phyloP scores from a whole-genome alignment of 495 filamentous ascomycete genomes.

The Parmelia sp. region DNA sequence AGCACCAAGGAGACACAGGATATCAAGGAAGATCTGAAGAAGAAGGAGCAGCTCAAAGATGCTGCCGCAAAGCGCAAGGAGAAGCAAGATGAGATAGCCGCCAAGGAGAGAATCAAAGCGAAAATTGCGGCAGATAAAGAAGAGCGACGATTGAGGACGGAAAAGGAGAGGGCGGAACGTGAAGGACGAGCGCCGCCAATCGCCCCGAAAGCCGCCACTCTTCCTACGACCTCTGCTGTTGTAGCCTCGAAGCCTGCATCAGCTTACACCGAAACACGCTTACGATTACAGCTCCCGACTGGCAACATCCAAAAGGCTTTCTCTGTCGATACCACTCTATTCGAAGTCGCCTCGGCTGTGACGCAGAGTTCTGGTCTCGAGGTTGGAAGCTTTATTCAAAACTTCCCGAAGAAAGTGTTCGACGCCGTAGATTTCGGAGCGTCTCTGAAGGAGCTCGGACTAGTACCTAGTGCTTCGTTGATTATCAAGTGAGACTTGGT shows the following conservation, averaged over 20 bases:
- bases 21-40: constrained; percentile 72
- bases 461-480: constrained; percentile 82
- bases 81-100: constrained; percentile 79
- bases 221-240: constrained; percentile 38
- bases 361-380: constrained; percentile 55
- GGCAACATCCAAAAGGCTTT: constrained; percentile 79
- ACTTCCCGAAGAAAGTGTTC: constrained; percentile 80
- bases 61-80: constrained; percentile 76
- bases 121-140: constrained; percentile 90
- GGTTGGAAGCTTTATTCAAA: constrained; percentile 72
- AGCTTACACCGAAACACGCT: constrained; percentile 69
- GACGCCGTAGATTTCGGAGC: constrained; percentile 75
- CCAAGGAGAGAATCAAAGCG: constrained; percentile 80
- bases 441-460: constrained; percentile 84
- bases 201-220: constrained; percentile 36
- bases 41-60: constrained; percentile 86
- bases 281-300: constrained; percentile 69
- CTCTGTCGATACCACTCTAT: constrained; percentile 79
- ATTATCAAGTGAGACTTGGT: constrained; percentile 38
- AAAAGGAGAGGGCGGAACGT: constrained; percentile 74
- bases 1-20: constrained; percentile 72
- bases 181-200: constrained; percentile 59
- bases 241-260: constrained; percentile 51
- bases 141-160: constrained; percentile 72
- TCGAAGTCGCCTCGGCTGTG: constrained; percentile 79